Evolutionary conservation across 2,329 filamentous ascomycete genomes (phyloP), one percentile per base, ranked within the genome.

Genomic region (Hypomyces rosellus): DNA sequence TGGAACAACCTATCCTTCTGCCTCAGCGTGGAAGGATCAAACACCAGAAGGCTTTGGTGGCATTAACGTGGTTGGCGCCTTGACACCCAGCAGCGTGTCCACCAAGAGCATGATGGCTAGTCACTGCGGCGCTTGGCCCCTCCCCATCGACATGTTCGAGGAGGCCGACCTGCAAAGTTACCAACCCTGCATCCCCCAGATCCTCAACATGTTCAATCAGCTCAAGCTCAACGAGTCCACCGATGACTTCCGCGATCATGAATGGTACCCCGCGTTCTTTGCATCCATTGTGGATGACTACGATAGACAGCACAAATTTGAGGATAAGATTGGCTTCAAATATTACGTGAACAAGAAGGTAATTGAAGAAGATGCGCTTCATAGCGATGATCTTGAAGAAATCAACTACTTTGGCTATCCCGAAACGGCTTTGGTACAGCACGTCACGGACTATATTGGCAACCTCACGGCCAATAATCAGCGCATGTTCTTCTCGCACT

Each of bases 111-210:
- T 74, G 36, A 62, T 65, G 0, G 69, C 64, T 3, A 67, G 66
- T 4, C 52, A 72, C 12, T 74, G 72, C 43, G 72, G 72, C 6
- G 57, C 73, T 11, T 65, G 61, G 1, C 71, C 72, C 1, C 52
- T 74, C 7, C 63, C 69, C 1, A 67, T 63, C 2, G 71, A 74
- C 42, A 70, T 68, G 49, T 73, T 71, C 39, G 60, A 63, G n/a
- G 72, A 74, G 48, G 66, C 65, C 42, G 57, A 66, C n/a, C 60
- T 70, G 13, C 68, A 73, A 41, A 61, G 72, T 30, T 74, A 74
- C 54, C 72, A 74, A 40, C 72, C 72, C 0, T 74, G 72, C 43
- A 51, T 74, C 43, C 68, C 72, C 1, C 72, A 69, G 1, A 55
- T 68, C 15, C 54, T 69, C 3, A 57, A 68, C 12, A 59, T 62